These are phyloP conservation scores for Lindgomyces ingoldianus DNA, from an alignment of 495 filamentous ascomycete species.

Conservation along the genomic window DNA sequence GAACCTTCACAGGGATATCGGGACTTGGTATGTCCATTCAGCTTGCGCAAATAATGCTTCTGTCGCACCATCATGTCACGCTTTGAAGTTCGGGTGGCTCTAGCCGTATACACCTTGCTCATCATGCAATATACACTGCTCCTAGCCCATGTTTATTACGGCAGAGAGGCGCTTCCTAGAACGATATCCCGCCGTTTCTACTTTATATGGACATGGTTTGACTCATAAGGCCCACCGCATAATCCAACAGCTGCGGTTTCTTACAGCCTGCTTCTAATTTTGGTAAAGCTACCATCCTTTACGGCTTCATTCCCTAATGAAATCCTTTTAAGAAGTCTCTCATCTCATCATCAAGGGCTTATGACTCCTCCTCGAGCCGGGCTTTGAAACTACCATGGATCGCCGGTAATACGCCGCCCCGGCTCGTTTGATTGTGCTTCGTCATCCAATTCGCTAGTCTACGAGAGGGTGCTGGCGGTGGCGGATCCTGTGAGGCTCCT, in stretches of 20 bases:
- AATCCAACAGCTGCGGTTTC: background rate
- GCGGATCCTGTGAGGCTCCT: background rate
- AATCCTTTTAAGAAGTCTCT: slow-evolving; percentile 1
- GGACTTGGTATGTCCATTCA: background rate
- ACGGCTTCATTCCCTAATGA: background rate
- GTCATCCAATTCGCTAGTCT: background rate
- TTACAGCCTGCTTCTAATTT: slow-evolving; percentile 6
- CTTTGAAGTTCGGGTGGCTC: background rate
- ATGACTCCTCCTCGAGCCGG: slow-evolving; percentile 1
- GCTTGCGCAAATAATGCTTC: background rate
- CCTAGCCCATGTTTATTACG: background rate
- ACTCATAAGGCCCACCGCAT: background rate
- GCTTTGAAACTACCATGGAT: background rate
- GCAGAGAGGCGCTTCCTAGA: background rate
- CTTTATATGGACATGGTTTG: slow-evolving; percentile 2
- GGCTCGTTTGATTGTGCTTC: slow-evolving; percentile 2
- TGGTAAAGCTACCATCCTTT: background rate
- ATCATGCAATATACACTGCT: slow-evolving; percentile 1
- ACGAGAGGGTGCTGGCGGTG: slow-evolving; percentile 2
- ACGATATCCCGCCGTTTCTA: slow-evolving; percentile 1
- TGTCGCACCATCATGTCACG: background rate
- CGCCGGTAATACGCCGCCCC: background rate
- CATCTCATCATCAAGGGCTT: background rate
- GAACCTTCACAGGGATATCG: background rate
- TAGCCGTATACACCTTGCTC: slow-evolving; percentile 1